These are phyloP conservation scores for Aspergillus brasiliensis DNA, from an alignment of 2,329 filamentous ascomycete species.

Conservation along the genomic window DNA sequence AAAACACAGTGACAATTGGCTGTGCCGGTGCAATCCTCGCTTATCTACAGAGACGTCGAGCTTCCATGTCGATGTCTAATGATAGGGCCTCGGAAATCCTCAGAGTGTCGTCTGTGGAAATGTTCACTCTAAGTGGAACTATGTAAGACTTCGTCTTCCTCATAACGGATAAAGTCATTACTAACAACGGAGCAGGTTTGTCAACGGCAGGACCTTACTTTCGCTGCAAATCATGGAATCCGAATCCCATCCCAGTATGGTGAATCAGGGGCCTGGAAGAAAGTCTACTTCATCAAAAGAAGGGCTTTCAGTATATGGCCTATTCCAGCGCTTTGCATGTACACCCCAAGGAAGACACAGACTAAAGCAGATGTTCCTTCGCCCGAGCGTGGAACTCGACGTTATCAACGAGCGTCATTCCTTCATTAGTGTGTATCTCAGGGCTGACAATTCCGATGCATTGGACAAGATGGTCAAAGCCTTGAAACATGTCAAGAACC, in stretches of 20 bases:
- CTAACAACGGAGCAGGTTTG: conserved; percentile 61
- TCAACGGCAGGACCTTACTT: conserved; percentile 76
- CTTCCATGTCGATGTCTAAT: conserved; percentile 63
- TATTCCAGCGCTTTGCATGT: conserved; percentile 73
- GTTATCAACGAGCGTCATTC: conserved; percentile 72
- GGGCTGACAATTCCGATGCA: conserved; percentile 64
- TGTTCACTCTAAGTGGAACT: conserved; percentile 68
- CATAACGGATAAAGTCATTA: not conserved
- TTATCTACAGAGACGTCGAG: conserved; percentile 71
- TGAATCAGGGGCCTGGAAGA: conserved; percentile 69
- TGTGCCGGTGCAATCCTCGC: conserved; percentile 86
- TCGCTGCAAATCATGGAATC: conserved; percentile 84
- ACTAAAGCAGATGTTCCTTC: conserved; percentile 78
- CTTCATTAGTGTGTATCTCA: conserved; percentile 67
- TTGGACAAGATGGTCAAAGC: conserved; percentile 60
- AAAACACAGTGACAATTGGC: conserved; percentile 73
- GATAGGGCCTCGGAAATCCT: conserved; percentile 61
- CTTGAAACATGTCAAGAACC: conserved; percentile 73
- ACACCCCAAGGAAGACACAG: conserved; percentile 76
- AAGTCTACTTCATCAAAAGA: conserved; percentile 70
- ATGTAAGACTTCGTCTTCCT: conserved; percentile 51
- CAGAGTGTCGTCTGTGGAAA: conserved; percentile 65
- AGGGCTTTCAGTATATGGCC: conserved; percentile 77
- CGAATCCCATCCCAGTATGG: conserved; percentile 79
- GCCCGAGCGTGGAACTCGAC: conserved; percentile 69